phyloP scores from a whole-genome alignment of 305 asterid genomes.

The Striga hermonthica region DNA sequence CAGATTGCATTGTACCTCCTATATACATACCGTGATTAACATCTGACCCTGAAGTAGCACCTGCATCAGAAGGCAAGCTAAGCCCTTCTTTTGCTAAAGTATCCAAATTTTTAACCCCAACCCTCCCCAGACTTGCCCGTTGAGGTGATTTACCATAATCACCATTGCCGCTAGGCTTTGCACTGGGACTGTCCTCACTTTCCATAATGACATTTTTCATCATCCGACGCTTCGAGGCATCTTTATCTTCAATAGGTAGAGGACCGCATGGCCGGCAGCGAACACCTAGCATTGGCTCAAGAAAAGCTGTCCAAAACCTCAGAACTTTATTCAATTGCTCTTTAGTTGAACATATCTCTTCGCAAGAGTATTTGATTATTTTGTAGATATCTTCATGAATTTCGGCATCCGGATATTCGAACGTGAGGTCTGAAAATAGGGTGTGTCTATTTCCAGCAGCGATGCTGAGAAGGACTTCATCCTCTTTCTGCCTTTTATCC shows the following conservation, averaged over 20 bases:
- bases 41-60: constrained; percentile 46
- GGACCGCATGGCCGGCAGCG: constrained; percentile 40
- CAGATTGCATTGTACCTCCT: constrained; percentile 3
- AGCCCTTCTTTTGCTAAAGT: constrained; percentile 45
- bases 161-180: constrained; percentile 54
- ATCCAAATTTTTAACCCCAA: constrained; percentile 41
- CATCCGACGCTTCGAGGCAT: constrained; percentile 40
- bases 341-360: constrained; percentile 84
- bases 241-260: constrained; percentile 45
- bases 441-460: constrained; percentile 75
- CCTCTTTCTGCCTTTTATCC: constrained; percentile 78
- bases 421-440: constrained; percentile 63
- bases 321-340: constrained; percentile 72
- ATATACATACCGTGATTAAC: constrained; percentile 45
- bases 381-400: constrained; percentile 75
- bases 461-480: constrained; percentile 60
- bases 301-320: constrained; percentile 74
- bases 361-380: constrained; percentile 73
- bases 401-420: constrained; percentile 66
- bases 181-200: constrained; percentile 55
- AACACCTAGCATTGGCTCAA: constrained; percentile 79
- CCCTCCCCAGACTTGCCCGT: constrained; percentile 39
- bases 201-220: constrained; percentile 41
- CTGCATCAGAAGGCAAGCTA: constrained; percentile 39
- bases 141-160: constrained; percentile 51